Evolutionary conservation across 352 stramenopile species (phyloP), one percentile per base, ranked within the genome.

Genomic region (Globisporangium alternatum): DNA sequence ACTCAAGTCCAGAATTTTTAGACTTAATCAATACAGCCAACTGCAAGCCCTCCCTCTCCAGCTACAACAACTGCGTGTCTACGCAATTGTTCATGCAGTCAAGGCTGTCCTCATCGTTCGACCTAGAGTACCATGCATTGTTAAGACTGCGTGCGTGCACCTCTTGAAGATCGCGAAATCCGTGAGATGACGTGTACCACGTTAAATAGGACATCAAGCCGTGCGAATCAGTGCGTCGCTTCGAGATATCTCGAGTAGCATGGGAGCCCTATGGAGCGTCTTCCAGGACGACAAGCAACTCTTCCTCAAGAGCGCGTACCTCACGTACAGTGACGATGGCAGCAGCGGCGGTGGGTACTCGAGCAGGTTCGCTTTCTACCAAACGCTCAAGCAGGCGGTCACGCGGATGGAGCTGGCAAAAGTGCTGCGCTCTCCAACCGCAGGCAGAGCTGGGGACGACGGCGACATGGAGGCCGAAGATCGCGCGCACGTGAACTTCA

Each of bases 251-350:
- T n/a, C 13, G 13, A 45, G 13, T 5, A 45, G 15, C 39, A 80
- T 80, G 75, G 72, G 75, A 25, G 73, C 65, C 28, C 54, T 62
- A 8, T 77, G 66, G 75, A 77, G 67, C 47, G 69, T 65, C 55
- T 76, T 70, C 47, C 60, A 63, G 0, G 51, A 58, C 28, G 54
- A 69, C 25, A 56, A 45, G 30, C 67, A 74, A 51, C 59, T 56
- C 19, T 82, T 78, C 47, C 56, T 78, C 56, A 80, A 78, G 56
- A 56, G 56, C 43, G 62, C 53, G 57, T 65, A 64, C 49, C 58
- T 78, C 28, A 54, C 65, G n/a, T 60, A 62, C 39, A 33, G 43
- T 22, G 66, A 25, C 1, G 41, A 48, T 39, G 10, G 15, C 5
- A 49, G 33, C 12, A 43, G 10, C 53, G 43, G 9, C 17, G n/a